Percentiles rank a stretch among this genome's conserved stretches.
These are phyloP conservation scores for Penicillium antarcticum DNA, from an alignment of 495 filamentous ascomycete genomes.

Conservation along the genomic window DNA sequence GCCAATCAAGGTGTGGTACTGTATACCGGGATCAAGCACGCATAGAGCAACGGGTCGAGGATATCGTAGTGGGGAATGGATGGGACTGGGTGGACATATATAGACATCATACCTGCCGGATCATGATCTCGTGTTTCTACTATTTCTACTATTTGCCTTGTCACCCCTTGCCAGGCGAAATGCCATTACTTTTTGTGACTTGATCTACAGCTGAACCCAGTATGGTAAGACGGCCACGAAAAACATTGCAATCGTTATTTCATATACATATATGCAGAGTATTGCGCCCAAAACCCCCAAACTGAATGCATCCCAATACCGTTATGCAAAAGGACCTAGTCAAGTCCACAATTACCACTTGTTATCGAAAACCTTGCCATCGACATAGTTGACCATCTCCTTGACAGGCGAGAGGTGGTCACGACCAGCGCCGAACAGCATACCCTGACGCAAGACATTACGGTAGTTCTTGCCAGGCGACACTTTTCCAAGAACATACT, in stretches of 20 bases:
- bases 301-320: conserved; percentile 1
- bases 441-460: conserved; percentile 45
- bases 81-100: no score
- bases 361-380: conserved; percentile 44
- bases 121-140: no score
- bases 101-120: no score
- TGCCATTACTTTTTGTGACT: no score
- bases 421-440: conserved; percentile 44
- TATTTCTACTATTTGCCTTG: no score
- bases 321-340: not conserved
- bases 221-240: not conserved
- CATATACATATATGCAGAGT: not conserved
- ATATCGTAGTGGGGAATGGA: no score
- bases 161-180: no score
- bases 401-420: conserved; percentile 47
- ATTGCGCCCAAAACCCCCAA: not conserved
- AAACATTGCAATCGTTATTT: not conserved
- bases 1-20: no score
- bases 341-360: conserved; percentile 30
- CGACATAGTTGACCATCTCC: conserved; percentile 44
- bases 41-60: no score
- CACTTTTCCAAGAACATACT: conserved; percentile 51
- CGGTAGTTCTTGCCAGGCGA: conserved; percentile 53
- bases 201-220: not conserved
- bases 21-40: no score